Percentiles rank a stretch among this genome's conserved stretches.
These are phyloP conservation scores for Peronospora belbahrii DNA, from an alignment of 352 stramenopile genomes.

Conservation along the genomic window DNA sequence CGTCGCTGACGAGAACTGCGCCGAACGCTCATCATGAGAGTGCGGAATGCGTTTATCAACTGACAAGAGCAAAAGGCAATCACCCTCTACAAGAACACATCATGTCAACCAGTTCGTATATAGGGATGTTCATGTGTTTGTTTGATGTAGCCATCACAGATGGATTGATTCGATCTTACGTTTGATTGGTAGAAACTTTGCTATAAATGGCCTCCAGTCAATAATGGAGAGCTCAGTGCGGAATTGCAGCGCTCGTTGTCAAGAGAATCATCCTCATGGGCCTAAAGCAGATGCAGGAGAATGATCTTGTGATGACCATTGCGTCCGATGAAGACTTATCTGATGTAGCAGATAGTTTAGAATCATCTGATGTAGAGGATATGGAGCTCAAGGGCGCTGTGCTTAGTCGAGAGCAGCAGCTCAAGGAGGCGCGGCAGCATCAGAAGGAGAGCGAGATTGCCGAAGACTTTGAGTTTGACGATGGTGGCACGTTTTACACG, in stretches of 20 bases:
- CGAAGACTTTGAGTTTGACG: constrained; percentile 85
- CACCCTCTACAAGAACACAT: constrained; percentile 4
- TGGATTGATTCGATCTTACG: too few species aligned
- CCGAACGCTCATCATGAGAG: constrained; percentile 31
- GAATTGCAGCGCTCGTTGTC: constrained; percentile 16
- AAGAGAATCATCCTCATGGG: constrained; percentile 8
- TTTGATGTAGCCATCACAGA: too few species aligned
- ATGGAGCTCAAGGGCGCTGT: constrained; percentile 47
- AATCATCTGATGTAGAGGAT: constrained; percentile 46
- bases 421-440: constrained; percentile 25
- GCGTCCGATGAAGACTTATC: constrained; percentile 81
- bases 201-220: constrained; percentile 14
- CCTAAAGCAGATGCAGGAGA: constrained; percentile 19
- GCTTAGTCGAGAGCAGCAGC: constrained; percentile 59
- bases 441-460: constrained; percentile 56
- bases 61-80: constrained; percentile 11
- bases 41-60: constrained; percentile 8
- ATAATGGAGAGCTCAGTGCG: constrained; percentile 14
- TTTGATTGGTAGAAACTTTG: constrained; percentile 13
- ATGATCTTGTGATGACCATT: constrained; percentile 86
- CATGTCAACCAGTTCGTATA: constrained; percentile 1
- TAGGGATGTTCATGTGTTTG: constrained; percentile 8
- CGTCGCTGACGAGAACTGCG: constrained; percentile 56
- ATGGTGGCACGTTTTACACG: constrained; percentile 42
- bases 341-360: constrained; percentile 64